Percentiles rank a stretch among this genome's conserved stretches.
These are phyloP conservation scores for Saturnispora silvae DNA, from an alignment of 805 yeast species.

Conservation along the genomic window DNA sequence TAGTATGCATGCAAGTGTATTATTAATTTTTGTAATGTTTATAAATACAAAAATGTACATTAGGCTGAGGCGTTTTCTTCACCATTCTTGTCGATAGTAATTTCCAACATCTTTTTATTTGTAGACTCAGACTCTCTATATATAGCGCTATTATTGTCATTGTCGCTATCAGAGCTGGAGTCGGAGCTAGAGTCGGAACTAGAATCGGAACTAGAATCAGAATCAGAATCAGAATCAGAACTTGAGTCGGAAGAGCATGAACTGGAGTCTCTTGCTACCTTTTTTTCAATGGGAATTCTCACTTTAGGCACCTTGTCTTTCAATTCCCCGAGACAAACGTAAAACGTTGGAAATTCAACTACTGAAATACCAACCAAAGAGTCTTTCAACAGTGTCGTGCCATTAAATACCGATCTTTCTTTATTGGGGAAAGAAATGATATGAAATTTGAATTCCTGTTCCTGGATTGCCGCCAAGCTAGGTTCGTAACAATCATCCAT, in stretches of 20 bases:
- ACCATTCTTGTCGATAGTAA: too few relatives aligned
- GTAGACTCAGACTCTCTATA: too few relatives aligned
- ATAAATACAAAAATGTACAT: slow-evolving; percentile 3
- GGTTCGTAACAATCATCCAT: slow-evolving; percentile 1
- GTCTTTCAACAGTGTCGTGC: slow-evolving; percentile 31
- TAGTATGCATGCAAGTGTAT: too few relatives aligned
- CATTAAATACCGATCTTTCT: slow-evolving; percentile 14
- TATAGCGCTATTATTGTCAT: too few relatives aligned
- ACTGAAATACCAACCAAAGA: slow-evolving; percentile 48
- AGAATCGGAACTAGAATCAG: not conserved
- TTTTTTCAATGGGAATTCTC: not conserved
- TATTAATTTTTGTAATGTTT: slow-evolving; percentile 3
- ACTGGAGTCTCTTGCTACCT: not conserved
- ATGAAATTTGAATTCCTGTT: slow-evolving; percentile 4
- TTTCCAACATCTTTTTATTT: too few relatives aligned
- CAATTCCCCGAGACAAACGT: slow-evolving; percentile 22
- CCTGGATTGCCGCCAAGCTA: not conserved
- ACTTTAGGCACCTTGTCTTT: slow-evolving; percentile 17
- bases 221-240: not conserved
- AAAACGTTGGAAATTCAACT: slow-evolving; percentile 69
- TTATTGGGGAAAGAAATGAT: slow-evolving; percentile 6
- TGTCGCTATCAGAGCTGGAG: not conserved
- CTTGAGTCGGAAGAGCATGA: not conserved
- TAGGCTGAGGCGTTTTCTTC: not conserved
- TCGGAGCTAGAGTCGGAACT: not conserved